Base-by-base conservation (phyloP, 495 filamentous ascomycete genomes). In the Penicillium lagena region DNA sequence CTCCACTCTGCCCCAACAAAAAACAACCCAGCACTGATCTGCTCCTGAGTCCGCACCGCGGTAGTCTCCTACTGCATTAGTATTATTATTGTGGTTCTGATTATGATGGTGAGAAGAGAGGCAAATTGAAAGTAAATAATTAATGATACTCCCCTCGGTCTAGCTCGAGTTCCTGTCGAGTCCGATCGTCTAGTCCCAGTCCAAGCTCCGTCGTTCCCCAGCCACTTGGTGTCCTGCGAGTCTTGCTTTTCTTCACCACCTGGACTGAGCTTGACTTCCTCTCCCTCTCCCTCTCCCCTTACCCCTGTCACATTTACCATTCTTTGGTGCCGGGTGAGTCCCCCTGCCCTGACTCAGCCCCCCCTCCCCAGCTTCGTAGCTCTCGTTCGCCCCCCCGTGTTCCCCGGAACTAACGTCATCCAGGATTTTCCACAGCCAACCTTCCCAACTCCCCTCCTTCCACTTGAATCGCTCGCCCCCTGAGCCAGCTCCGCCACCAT, bases 401-500 rank as follows among this genome's bases (percentile, higher is more conserved):
- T 17, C 14, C 13, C 39, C 29, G 29, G 14, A 46, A 39, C 51
- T 54, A 55, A 55, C 52, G 37, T 42, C 45, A 42, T 13, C 32
- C 30, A 29, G 42, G 39, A 46, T 46, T 46, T 46, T 40, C 35
- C 44, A 9, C 30, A 17, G 29, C 29, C 39, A 15, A 45, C 37
- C 28, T n/a, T 35, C 7, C 28, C 44, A 71, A 35, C 32, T 30
- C 45, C 11, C 39, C 29, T 40, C 33, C 22, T 22, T 4, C 22
- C 22, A 22, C 22, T 22, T 22, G 22, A 22, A 22, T 6, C 22
- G 22, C 22, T 22, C 38, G 12, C 37, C 17, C 33, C 13, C 39
- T 44, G 40, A 45, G 37, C 40, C 12, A 43, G 31, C 35, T 22
- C 31, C 45, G 37, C 50, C 38, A 64, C 54, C 22, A 66, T 68